A percentile compares a stretch with the other conserved stretches of the same genome.
phyloP scores from a whole-genome alignment of 176 grass and related monocot species.

The Avena sativa region DNA sequence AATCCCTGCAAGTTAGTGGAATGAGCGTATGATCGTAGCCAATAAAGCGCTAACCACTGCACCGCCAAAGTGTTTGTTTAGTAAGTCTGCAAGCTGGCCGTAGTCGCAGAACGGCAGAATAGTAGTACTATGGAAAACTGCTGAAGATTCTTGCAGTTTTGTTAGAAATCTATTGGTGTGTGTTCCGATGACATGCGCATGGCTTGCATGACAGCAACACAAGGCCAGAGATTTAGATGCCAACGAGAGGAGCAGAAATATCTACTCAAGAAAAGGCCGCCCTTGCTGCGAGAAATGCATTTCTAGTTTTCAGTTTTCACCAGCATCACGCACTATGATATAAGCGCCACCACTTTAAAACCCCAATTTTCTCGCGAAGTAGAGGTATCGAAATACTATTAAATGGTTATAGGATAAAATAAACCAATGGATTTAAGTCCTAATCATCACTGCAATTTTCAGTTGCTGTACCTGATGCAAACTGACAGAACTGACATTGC shows the following conservation, averaged over 20 bases:
- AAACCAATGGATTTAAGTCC: neutral
- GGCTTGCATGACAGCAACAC: conserved; percentile 30
- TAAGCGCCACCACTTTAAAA: neutral
- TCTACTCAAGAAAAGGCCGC: neutral
- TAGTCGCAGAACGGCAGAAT: conserved; percentile 1
- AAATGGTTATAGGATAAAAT: neutral
- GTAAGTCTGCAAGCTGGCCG: neutral
- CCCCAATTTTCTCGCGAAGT: neutral
- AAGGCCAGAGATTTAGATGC: neutral
- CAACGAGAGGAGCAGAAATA: neutral
- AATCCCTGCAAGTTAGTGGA: conserved; percentile 44
- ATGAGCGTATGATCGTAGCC: neutral
- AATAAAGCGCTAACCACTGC: conserved; percentile 53
- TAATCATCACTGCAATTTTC: conserved; percentile 17
- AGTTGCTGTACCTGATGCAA: conserved; percentile 53
- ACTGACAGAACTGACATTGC: conserved; percentile 29
- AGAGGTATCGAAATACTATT: neutral
- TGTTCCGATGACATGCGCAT: neutral
- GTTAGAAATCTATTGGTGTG: neutral
- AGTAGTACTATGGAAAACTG: conserved; percentile 22
- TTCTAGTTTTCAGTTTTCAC: neutral
- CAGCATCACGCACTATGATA: neutral
- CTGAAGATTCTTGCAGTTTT: conserved; percentile 31
- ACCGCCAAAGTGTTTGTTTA: conserved; percentile 32
- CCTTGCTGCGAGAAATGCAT: neutral